Conservation (phyloP, 1,284 basidiomycete species). For the Pisolithus thermaeus region DNA sequence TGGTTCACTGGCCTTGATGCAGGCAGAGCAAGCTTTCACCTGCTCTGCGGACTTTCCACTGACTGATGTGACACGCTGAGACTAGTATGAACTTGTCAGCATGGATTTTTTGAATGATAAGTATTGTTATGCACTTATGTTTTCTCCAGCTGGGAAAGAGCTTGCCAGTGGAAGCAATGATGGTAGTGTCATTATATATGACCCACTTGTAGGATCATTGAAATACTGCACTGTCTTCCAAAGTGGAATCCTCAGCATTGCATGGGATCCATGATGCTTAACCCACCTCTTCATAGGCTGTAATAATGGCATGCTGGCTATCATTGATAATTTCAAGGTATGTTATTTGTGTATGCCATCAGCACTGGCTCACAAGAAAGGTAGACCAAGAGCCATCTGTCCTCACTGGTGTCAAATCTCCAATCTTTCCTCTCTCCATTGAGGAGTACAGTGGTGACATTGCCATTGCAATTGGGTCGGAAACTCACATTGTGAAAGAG, state of each 20-base stretch:
- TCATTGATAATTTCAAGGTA: slow-evolving; percentile 2
- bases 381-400: slow-evolving; percentile 2
- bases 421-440: slow-evolving; percentile 1
- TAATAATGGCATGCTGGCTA: neutral
- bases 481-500: slow-evolving; percentile 3
- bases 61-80: too few relatives aligned
- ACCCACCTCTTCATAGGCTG: neutral
- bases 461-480: slow-evolving; percentile 1
- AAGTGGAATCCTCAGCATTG: neutral
- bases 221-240: neutral
- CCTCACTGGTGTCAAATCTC: slow-evolving; percentile 1
- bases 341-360: neutral
- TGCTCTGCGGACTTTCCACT: too few relatives aligned
- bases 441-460: neutral
- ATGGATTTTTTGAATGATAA: too few relatives aligned
- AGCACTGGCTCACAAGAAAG: neutral
- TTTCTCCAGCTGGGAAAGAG: neutral
- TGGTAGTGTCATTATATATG: neutral
- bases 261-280: neutral
- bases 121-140: neutral
- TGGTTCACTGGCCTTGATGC: too few relatives aligned
- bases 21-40: too few relatives aligned
- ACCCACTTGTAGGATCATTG: neutral
- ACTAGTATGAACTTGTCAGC: too few relatives aligned
- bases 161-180: neutral